Base-by-base conservation (phyloP, 495 filamentous ascomycete genomes). In the Pyrenopolyporus hunteri region DNA sequence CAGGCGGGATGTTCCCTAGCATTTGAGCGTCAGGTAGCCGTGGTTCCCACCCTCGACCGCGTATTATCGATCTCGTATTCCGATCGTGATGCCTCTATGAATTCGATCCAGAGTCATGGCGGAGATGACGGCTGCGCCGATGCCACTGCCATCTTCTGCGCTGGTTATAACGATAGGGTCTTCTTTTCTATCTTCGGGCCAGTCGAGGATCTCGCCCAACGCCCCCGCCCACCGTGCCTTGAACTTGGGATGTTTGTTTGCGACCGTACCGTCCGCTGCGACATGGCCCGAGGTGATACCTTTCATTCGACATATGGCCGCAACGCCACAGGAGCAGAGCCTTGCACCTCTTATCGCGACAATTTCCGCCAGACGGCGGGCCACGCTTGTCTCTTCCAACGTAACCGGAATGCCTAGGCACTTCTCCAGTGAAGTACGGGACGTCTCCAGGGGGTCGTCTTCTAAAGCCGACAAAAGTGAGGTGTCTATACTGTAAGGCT, bases 231-330 rank as follows among this genome's bases (percentile, higher is more conserved):
- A 87, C 43, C 89, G 85, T 16, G 80, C 80, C 78, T 91, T 88
- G 79, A 93, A 93, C 74, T 91, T 87, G 1, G 90, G 89, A 75
- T 92, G 91, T 70, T 91, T 91, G 76, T 90, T 91, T 78, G 92
- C 92, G 20, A 93, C 89, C 6, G 85, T 87, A 10, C 89, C 89
- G 62, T 93, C 89, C 25, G 90, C 89, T 60, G 90, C 89, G 29
- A 92, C 89, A 69, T 92, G 89, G 78, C 86, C 90, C 19, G 83
- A 84, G 53, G 83, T 75, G 64, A 88, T 87, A 33, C 83, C 82
- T 76, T 91, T 92, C 83, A 91, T 92, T 71, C 83, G 91, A 77
- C 86, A 89, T 63, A 93, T 92, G 19, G 89, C 89, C 1, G 89
- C 90, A 31, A 91, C 85, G 72, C 89, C 90, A 64, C 89, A 93